Evolutionary conservation across 371 early-diverging fungal species (phyloP).

Genomic region (Circinella umbellata): DNA sequence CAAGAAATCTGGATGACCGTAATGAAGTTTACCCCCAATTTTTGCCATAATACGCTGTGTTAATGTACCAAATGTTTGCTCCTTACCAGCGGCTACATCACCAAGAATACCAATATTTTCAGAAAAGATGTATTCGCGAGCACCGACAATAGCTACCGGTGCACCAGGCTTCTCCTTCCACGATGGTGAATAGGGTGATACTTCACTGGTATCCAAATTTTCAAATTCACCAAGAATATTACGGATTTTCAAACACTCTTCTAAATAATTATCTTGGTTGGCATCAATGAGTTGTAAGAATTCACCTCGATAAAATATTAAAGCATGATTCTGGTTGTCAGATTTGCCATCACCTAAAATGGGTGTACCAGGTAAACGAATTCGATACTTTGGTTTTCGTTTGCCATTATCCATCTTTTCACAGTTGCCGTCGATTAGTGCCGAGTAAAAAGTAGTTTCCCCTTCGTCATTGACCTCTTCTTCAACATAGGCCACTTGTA

Average conservation of each 20-base stretch:
- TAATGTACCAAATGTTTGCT: constrained; percentile 88
- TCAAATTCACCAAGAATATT: constrained; percentile 89
- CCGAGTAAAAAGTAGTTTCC: constrained; percentile 57
- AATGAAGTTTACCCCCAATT: constrained; percentile 84
- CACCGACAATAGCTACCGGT: constrained; percentile 92
- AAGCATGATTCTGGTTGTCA: constrained; percentile 87
- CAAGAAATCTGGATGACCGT: constrained; percentile 93
- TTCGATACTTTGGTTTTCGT: constrained; percentile 74
- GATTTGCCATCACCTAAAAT: constrained; percentile 93
- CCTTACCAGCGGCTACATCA: constrained; percentile 92
- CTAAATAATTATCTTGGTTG: constrained; percentile 92
- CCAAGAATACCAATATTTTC: constrained; percentile 88
- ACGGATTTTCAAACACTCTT: constrained; percentile 88
- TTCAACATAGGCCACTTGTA: constrained; percentile 86
- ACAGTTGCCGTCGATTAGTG: constrained; percentile 79
- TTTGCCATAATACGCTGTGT: constrained; percentile 88
- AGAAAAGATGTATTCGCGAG: constrained; percentile 90
- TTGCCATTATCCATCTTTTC: constrained; percentile 61
- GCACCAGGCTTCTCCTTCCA: constrained; percentile 45
- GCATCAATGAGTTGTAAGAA: constrained; percentile 88
- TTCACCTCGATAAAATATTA: constrained; percentile 87
- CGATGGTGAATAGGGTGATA: constrained; percentile 68
- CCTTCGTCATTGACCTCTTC: constrained; percentile 53
- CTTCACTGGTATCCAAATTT: constrained; percentile 63
- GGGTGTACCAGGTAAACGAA: constrained; percentile 88